These are phyloP conservation scores for Diplogelasinospora grovesii DNA, from an alignment of 495 filamentous ascomycete species.

Conservation along the genomic window DNA sequence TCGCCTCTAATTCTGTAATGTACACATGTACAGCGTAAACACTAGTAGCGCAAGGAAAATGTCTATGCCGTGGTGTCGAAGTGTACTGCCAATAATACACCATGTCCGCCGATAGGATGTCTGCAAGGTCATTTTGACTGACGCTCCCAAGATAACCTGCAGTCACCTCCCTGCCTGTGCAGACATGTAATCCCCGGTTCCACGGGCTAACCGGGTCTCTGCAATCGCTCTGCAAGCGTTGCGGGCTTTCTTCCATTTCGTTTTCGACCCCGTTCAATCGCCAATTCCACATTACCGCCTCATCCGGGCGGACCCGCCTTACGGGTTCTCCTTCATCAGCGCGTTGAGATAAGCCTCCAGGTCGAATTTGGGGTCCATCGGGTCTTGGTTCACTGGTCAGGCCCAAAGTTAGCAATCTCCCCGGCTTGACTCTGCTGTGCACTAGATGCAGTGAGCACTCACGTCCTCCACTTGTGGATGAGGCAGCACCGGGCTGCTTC, in stretches of 20 bases:
- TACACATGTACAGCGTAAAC: slow-evolving; percentile 38
- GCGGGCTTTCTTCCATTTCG: too few species aligned
- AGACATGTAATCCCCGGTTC: background rate
- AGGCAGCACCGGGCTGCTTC: slow-evolving; percentile 55
- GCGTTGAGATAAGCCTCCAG: slow-evolving; percentile 74
- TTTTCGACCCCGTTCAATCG: too few species aligned
- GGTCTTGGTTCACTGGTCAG: slow-evolving; percentile 70
- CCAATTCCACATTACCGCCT: slow-evolving; percentile 1
- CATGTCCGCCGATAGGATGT: slow-evolving; percentile 12
- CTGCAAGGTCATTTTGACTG: slow-evolving; percentile 1
- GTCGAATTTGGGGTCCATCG: slow-evolving; percentile 79
- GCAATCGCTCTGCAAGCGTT: slow-evolving; percentile 12
- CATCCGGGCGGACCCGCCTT: slow-evolving; percentile 22
- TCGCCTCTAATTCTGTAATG: slow-evolving; percentile 28
- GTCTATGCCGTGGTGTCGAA: slow-evolving; percentile 33
- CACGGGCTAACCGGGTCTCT: too few species aligned
- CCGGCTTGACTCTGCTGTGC: background rate
- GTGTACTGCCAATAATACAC: slow-evolving; percentile 35
- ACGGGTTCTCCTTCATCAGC: slow-evolving; percentile 46
- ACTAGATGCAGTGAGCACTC: too few species aligned
- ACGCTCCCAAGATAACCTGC: background rate
- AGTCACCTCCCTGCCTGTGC: background rate
- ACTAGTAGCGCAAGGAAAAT: slow-evolving; percentile 29
- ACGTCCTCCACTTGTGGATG: slow-evolving; percentile 53
- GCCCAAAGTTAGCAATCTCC: slow-evolving; percentile 13